Evolutionary conservation across 202 grass and related monocot genomes (phyloP).

Genomic region (Carex arenaria): DNA sequence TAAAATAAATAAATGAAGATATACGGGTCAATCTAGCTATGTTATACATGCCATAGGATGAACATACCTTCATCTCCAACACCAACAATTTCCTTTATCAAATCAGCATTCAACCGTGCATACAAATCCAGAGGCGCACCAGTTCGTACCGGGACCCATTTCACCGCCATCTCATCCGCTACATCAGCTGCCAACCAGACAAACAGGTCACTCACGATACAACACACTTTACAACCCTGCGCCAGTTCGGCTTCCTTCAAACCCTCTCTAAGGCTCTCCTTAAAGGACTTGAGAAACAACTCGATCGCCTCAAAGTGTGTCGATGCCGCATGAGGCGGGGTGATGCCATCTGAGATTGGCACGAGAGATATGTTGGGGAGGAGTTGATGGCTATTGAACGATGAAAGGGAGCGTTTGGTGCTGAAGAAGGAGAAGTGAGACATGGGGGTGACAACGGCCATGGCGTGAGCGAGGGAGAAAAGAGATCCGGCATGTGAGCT

Average conservation of each 20-base stretch:
- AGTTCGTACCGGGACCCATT: slow-evolving; percentile 48
- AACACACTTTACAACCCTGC: slow-evolving; percentile 24
- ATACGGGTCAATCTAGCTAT: too few relatives aligned
- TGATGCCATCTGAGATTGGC: slow-evolving; percentile 21
- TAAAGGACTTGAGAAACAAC: slow-evolving; percentile 43
- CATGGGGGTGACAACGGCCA: slow-evolving; percentile 24
- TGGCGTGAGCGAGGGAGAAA: slow-evolving; percentile 36
- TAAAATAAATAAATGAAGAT: too few relatives aligned
- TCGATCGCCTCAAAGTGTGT: slow-evolving; percentile 18
- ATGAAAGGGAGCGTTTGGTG: slow-evolving; percentile 29
- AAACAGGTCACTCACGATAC: slow-evolving; percentile 53
- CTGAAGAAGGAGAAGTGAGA: slow-evolving; percentile 55
- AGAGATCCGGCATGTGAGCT: slow-evolving; percentile 50
- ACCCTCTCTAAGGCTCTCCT: slow-evolving; percentile 20
- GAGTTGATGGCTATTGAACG: neutral
- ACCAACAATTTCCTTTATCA: slow-evolving; percentile 15
- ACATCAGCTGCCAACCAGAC: slow-evolving; percentile 48
- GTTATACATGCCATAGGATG: neutral
- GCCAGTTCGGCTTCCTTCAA: slow-evolving; percentile 26
- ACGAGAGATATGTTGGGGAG: slow-evolving; percentile 41
- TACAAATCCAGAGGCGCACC: slow-evolving; percentile 33
- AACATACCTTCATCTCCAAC: slow-evolving; percentile 34
- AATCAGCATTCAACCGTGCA: slow-evolving; percentile 44
- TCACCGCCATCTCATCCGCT: slow-evolving; percentile 17
- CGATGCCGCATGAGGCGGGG: neutral